Conservation (phyloP, 2,329 filamentous ascomycete genomes). For the Diplodia intermedia region DNA sequence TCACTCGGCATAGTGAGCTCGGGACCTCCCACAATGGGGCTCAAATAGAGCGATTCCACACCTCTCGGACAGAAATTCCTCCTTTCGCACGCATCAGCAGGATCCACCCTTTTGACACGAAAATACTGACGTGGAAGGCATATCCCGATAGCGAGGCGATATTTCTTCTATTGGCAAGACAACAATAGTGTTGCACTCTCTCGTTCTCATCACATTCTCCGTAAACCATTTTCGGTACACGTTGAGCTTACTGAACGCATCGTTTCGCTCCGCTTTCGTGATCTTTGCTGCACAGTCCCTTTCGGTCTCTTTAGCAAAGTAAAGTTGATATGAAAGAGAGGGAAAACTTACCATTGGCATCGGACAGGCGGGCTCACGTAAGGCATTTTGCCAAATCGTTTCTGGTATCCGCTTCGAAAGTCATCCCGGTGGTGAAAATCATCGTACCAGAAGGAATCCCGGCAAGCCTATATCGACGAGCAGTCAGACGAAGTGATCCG, state of each 20-base stretch:
- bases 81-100: not conserved
- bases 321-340: not conserved
- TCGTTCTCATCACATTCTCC: constrained; percentile 28
- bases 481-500: not conserved
- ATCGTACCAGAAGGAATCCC: constrained; percentile 36
- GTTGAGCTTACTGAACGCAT: constrained; percentile 24
- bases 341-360: constrained; percentile 34
- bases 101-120: not conserved
- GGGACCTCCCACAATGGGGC: constrained; percentile 27
- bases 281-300: constrained; percentile 31
- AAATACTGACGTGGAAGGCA: constrained; percentile 1
- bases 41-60: constrained; percentile 25
- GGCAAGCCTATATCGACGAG: not conserved
- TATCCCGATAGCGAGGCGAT: constrained; percentile 35
- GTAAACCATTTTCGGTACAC: constrained; percentile 33
- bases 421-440: constrained; percentile 36
- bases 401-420: constrained; percentile 35
- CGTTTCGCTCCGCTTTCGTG: constrained; percentile 6
- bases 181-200: constrained; percentile 29
- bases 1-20: constrained; percentile 31
- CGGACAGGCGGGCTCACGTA: constrained; percentile 36
- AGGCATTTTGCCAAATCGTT: constrained; percentile 30
- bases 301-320: not conserved
- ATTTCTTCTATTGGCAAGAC: constrained; percentile 36
- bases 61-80: constrained; percentile 12